Conservation (phyloP, 2,329 filamentous ascomycete genomes). For the Colletotrichum lini region DNA sequence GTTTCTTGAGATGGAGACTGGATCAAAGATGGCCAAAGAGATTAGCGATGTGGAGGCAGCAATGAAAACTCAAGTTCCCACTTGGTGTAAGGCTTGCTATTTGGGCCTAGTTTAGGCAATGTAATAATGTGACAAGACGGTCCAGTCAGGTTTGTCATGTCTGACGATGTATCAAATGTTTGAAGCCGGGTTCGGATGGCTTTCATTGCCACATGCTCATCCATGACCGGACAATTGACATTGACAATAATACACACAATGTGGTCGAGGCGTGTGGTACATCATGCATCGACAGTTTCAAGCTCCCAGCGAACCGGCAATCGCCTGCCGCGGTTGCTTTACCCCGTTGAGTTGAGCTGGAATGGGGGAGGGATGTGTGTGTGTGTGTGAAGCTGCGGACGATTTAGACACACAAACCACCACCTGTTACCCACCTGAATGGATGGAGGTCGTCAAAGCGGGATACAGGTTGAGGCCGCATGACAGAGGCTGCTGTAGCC, state of each 20-base stretch:
- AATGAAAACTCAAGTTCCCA: conserved; percentile 28
- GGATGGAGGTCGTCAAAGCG: background rate
- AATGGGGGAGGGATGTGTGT: background rate
- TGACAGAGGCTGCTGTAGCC: background rate
- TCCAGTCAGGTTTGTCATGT: background rate
- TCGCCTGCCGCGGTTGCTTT: background rate
- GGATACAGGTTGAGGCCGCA: conserved; percentile 1
- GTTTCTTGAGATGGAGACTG: conserved; percentile 38
- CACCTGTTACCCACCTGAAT: too few species aligned
- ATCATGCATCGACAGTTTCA: background rate
- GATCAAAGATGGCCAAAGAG: conserved; percentile 23
- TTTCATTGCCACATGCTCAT: background rate
- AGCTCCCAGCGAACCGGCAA: background rate
- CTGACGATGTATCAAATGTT: background rate
- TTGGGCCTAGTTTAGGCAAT: too few species aligned
- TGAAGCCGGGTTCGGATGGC: background rate
- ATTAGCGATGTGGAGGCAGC: conserved; percentile 31
- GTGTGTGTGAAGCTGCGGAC: too few species aligned
- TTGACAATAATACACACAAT: background rate
- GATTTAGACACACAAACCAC: too few species aligned
- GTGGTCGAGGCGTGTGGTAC: background rate
- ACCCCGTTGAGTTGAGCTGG: background rate
- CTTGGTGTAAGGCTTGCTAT: background rate
- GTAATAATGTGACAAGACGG: background rate
- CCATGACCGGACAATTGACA: background rate